Percentiles rank a stretch among this genome's conserved stretches.
Evolutionary conservation across 106 monocot genomes (phyloP).

Genomic region (Vanilla planifolia): DNA sequence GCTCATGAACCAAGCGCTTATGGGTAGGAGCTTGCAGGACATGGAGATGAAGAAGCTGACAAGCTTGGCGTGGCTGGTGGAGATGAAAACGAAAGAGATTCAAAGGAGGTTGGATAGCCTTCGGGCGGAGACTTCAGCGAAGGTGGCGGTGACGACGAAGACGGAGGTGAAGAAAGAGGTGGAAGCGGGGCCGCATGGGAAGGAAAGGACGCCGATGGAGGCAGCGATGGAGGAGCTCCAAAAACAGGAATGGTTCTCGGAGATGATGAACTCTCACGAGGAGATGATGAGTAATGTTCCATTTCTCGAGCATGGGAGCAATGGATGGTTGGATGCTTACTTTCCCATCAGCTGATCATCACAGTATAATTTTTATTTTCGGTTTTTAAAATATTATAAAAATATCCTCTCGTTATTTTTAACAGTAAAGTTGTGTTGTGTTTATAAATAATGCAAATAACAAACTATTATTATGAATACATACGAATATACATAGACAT

Average conservation of each 20-base stretch:
- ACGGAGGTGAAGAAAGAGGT: neutral
- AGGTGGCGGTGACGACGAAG: neutral
- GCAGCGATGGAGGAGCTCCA: slow-evolving; percentile 1
- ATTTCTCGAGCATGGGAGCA: neutral
- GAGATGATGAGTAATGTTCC: neutral
- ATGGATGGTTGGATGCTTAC: neutral
- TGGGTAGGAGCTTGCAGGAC: neutral
- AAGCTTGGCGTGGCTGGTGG: slow-evolving; percentile 3
- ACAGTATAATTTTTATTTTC: too few species aligned
- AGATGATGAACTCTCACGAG: too few species aligned
- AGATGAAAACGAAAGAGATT: slow-evolving; percentile 1
- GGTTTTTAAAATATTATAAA: too few species aligned
- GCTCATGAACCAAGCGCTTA: slow-evolving; percentile 16
- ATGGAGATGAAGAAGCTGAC: slow-evolving; percentile 7
- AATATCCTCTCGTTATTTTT: too few species aligned
- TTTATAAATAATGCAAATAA: too few species aligned
- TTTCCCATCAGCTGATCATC: too few species aligned
- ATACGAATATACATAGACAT: too few species aligned
- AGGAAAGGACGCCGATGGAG: neutral
- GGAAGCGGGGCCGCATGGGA: neutral
- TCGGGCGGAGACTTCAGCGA: neutral
- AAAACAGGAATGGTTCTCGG: neutral
- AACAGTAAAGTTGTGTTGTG: too few species aligned
- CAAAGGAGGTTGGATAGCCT: neutral
- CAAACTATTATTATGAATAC: too few species aligned